Evolutionary conservation across 805 yeast genomes (phyloP).

Genomic region (Candida sonorensis): DNA sequence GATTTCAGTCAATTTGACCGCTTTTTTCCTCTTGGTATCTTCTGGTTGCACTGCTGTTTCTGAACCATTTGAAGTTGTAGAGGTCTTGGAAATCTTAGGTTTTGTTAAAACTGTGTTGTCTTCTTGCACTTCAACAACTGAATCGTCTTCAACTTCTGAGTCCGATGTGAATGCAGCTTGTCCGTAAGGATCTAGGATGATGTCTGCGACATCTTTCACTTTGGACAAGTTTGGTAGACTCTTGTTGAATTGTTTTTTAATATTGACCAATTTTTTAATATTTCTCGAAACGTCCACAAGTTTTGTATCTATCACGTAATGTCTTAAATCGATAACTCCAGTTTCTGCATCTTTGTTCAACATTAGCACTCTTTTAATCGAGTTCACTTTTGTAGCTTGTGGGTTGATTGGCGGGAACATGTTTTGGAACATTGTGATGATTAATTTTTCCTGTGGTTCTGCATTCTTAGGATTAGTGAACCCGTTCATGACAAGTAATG

Average conservation of each 20-base stretch:
- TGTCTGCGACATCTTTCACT: conserved; percentile 73
- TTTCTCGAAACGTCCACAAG: conserved; percentile 71
- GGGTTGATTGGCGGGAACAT: conserved; percentile 95
- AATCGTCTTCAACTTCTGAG: conserved; percentile 91
- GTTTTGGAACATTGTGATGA: conserved; percentile 88
- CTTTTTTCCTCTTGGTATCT: conserved; percentile 52
- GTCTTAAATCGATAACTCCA: conserved; percentile 78
- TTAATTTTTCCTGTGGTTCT: conserved; percentile 66
- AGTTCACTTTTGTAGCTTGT: conserved; percentile 61
- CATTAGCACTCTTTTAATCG: conserved; percentile 81
- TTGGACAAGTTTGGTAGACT: conserved; percentile 62
- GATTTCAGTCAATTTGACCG: conserved; percentile 84
- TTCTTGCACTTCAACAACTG: conserved; percentile 54
- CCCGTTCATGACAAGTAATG: conserved; percentile 89
- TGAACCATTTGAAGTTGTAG: conserved; percentile 7
- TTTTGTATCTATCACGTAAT: conserved; percentile 81
- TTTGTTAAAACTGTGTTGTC: conserved; percentile 17
- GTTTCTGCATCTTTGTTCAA: conserved; percentile 65
- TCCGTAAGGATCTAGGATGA: conserved; percentile 76
- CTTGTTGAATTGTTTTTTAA: conserved; percentile 54
- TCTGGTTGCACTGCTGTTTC: conserved; percentile 5
- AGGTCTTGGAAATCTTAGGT: no score
- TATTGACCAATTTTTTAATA: conserved; percentile 61
- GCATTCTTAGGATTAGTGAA: conserved; percentile 63
- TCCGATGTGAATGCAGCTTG: conserved; percentile 77